phyloP scores from a whole-genome alignment of 139 green algal genomes.

The Picochlorum sp. region DNA sequence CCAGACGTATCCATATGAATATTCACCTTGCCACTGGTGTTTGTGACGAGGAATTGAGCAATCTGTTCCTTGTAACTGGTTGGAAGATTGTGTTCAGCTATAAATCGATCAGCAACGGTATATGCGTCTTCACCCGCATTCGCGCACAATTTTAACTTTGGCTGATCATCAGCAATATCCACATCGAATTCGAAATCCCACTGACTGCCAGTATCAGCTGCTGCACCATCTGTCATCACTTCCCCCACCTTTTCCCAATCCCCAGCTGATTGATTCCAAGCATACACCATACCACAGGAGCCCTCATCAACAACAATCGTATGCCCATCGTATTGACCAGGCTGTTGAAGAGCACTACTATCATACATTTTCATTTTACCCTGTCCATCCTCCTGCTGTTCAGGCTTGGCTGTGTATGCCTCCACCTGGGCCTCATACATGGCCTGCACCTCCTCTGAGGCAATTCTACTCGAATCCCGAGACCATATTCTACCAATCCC shows the following conservation, averaged over 20 bases:
- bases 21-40: slow-evolving; percentile 37
- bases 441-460: slow-evolving; percentile 28
- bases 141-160: slow-evolving; percentile 56
- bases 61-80: slow-evolving; percentile 70
- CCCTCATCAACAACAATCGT: slow-evolving; percentile 60
- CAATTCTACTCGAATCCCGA: slow-evolving; percentile 14
- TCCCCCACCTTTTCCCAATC: slow-evolving; percentile 85
- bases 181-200: slow-evolving; percentile 96
- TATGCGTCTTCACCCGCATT: slow-evolving; percentile 84
- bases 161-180: slow-evolving; percentile 68
- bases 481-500: slow-evolving; percentile 70
- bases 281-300: slow-evolving; percentile 62
- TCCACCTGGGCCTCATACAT: slow-evolving; percentile 5
- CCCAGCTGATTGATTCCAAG: slow-evolving; percentile 50
- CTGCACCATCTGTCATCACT: slow-evolving; percentile 53
- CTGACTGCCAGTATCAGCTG: slow-evolving; percentile 22
- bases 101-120: slow-evolving; percentile 78
- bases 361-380: slow-evolving; percentile 54
- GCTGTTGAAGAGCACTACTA: slow-evolving; percentile 28
- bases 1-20: neutral
- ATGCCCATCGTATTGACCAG: slow-evolving; percentile 52
- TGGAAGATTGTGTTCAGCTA: slow-evolving; percentile 70
- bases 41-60: slow-evolving; percentile 81
- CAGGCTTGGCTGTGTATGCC: slow-evolving; percentile 14
- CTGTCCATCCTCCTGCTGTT: slow-evolving; percentile 12